Evolutionary conservation across 2,329 filamentous ascomycete species (phyloP), one percentile per base, ranked within the genome.

Genomic region (Trichoderma koningiopsis): DNA sequence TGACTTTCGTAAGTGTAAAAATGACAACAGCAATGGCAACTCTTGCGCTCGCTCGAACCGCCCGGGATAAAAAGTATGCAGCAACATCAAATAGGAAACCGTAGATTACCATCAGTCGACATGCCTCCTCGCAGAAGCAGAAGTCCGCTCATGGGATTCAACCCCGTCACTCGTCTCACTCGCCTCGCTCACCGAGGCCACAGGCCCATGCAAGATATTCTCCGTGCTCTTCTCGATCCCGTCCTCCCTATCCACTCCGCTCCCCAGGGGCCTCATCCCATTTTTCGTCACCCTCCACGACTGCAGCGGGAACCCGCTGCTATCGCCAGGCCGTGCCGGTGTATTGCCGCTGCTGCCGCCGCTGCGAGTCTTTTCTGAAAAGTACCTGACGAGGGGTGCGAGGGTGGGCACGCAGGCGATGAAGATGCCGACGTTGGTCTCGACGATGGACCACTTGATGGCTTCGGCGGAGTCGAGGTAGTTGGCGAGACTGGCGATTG

Each of bases 401-500:
- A 83, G 79, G 0, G 81, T 80, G 7, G 83, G 82, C 11, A 84
- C 73, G 64, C 78, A 82, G 6, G 79, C 75, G 33, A 83, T 78
- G 19, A 83, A 78, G 43, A 83, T 81, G 24, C 82, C 83, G 2
- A 84, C 76, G 68, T 82, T 80, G 64, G 79, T 79, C 72, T 85
- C 83, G n/a, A 84, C 73, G 14, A 78, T 76, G 0, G 83, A 84
- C 83, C 83, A 85, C 40, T 81, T 76, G 61, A 84, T 80, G 27
- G 81, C 74, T 1, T 74, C 70, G 5, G 81, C 77, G 2, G 80
- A 83, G 74, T 86, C 82, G 40, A 82, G 79, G 69, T 83, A 83
- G 72, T 81, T 82, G 37, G 74, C 71, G 3, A 85, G 79, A 16
- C 76, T 79, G 47, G 78, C 77, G 70, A 86, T 81, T n/a, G 82